These are phyloP conservation scores for Gyromitra esculenta DNA, from an alignment of 2,329 filamentous ascomycete species.

Conservation along the genomic window DNA sequence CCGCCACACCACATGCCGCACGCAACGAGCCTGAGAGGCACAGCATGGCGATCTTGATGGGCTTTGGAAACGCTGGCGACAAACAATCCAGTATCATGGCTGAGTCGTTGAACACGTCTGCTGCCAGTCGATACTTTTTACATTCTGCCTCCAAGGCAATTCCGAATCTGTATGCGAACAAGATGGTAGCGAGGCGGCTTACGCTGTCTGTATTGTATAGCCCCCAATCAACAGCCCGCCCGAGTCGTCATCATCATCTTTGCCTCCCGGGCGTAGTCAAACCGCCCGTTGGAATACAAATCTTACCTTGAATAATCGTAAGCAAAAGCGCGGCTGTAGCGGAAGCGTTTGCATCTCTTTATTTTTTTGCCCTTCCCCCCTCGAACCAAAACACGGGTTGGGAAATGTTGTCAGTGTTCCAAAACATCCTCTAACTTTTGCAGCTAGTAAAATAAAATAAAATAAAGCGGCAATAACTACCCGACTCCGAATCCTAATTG, in stretches of 20 bases:
- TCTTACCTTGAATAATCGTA: conserved; percentile 73
- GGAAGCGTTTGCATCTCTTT: conserved; percentile 77
- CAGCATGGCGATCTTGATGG: conserved; percentile 68
- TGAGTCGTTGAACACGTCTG: conserved; percentile 87
- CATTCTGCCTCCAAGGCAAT: conserved; percentile 87
- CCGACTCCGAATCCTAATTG: conserved; percentile 54
- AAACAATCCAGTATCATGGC: conserved; percentile 87
- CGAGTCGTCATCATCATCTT: conserved; percentile 23
- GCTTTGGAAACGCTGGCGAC: conserved; percentile 75
- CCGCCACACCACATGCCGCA: conserved; percentile 86
- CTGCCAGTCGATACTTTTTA: conserved; percentile 86
- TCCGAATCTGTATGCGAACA: conserved; percentile 84
- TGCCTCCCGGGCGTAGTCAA: not conserved
- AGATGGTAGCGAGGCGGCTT: conserved; percentile 82
- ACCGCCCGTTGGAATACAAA: conserved; percentile 2
- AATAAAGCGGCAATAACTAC: conserved; percentile 40
- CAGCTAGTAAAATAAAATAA: too few relatives aligned
- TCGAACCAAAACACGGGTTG: not conserved
- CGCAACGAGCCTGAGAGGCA: conserved; percentile 71
- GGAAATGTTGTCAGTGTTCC: conserved; percentile 1
- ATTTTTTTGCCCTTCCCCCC: not conserved
- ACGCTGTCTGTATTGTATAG: conserved; percentile 68
- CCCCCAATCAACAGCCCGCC: conserved; percentile 7
- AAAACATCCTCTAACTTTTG: too few relatives aligned
- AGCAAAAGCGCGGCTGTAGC: conserved; percentile 84